Percentiles rank a stretch among this genome's conserved stretches.
Conservation (phyloP, 164 flowering plant species). For the Echeveria elegans region DNA sequence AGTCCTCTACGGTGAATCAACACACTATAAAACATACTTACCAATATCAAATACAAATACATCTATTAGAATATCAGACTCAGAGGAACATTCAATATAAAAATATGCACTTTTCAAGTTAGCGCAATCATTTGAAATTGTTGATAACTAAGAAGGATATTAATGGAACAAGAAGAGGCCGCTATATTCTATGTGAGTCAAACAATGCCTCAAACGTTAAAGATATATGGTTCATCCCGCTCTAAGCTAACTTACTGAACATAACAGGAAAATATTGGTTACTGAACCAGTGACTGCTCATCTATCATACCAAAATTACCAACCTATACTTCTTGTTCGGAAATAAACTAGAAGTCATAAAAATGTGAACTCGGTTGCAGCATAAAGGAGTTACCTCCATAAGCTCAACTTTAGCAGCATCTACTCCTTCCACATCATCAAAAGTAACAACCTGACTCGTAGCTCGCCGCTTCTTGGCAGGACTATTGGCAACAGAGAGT, state of each 20-base stretch:
- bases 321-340: background rate
- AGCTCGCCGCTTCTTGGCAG: slow-evolving; percentile 66
- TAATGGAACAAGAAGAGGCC: background rate
- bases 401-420: slow-evolving; percentile 83
- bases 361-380: background rate
- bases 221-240: background rate
- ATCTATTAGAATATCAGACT: no score
- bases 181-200: background rate
- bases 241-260: background rate
- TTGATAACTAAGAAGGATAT: background rate
- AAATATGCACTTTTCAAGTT: background rate
- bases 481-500: slow-evolving; percentile 71
- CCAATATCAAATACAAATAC: background rate
- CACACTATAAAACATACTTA: no score
- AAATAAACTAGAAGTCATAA: background rate
- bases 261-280: background rate
- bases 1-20: no score
- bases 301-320: background rate
- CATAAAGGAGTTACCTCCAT: slow-evolving; percentile 58
- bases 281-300: background rate
- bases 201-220: background rate
- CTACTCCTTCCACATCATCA: slow-evolving; percentile 97
- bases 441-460: slow-evolving; percentile 53
- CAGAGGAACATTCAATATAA: background rate
- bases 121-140: background rate